phyloP scores from a whole-genome alignment of 129 eudicot genomes.

The Flaveria robusta region DNA sequence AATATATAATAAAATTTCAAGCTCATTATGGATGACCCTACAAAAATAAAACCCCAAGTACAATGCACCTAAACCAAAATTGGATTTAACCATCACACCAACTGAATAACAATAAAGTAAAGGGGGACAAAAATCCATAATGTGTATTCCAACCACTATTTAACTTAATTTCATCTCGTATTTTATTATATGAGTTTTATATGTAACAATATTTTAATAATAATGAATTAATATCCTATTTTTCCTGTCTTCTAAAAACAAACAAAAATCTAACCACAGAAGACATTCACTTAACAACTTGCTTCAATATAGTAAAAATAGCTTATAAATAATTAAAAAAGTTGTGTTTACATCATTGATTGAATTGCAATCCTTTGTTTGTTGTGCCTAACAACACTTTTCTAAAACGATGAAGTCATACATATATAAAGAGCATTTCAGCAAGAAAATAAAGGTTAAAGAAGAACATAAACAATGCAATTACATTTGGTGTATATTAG shows the following conservation, averaged over 20 bases:
- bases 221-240: neutral
- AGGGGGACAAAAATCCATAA: constrained; percentile 43
- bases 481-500: too few relatives aligned
- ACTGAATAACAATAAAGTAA: constrained; percentile 19
- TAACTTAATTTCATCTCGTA: neutral
- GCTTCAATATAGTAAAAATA: neutral
- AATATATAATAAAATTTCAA: neutral
- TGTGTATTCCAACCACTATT: constrained; percentile 36
- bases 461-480: too few relatives aligned
- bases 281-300: neutral
- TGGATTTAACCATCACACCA: constrained; percentile 23
- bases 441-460: neutral
- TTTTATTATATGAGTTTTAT: neutral
- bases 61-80: constrained; percentile 34
- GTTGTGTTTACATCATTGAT: neutral
- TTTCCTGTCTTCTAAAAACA: constrained; percentile 6
- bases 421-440: neutral
- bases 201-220: neutral
- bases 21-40: constrained; percentile 36
- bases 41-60: constrained; percentile 31
- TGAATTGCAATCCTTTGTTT: neutral
- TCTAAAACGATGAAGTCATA: neutral
- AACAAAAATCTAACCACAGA: constrained; percentile 4
- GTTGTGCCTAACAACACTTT: neutral
- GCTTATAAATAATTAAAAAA: neutral